Percentiles rank a stretch among this genome's conserved stretches.
Conservation (phyloP, 2,329 filamentous ascomycete species). For the Pestalotiopsis sp. region DNA sequence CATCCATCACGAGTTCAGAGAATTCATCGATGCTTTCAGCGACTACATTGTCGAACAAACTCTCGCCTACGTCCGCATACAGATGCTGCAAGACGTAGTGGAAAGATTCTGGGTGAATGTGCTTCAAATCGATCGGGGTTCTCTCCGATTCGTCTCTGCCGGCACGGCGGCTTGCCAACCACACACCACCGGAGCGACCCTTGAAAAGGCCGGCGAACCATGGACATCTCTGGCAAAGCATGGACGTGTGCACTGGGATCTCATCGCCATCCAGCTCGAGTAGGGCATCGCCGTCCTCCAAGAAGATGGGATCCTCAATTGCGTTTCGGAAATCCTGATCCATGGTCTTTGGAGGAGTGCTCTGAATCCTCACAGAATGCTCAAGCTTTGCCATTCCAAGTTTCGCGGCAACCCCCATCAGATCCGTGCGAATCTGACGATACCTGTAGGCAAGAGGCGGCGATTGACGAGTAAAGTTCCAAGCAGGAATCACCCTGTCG, state of each 20-base stretch:
- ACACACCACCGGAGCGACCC: slow-evolving; percentile 82
- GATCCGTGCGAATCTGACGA: slow-evolving; percentile 77
- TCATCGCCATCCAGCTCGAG: slow-evolving; percentile 78
- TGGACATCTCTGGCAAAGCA: slow-evolving; percentile 83
- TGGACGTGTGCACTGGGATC: slow-evolving; percentile 72
- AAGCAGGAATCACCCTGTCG: slow-evolving; percentile 80
- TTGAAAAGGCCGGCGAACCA: slow-evolving; percentile 92
- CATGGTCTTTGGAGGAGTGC: slow-evolving; percentile 64
- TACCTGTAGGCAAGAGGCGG: slow-evolving; percentile 71
- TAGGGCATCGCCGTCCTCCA: slow-evolving; percentile 77
- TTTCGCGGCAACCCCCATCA: slow-evolving; percentile 82
- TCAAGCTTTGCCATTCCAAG: slow-evolving; percentile 76
- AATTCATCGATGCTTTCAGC: slow-evolving; percentile 78
- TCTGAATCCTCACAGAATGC: slow-evolving; percentile 76
- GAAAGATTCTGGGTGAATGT: slow-evolving; percentile 76
- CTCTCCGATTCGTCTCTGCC: slow-evolving; percentile 35
- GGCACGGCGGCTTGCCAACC: slow-evolving; percentile 74
- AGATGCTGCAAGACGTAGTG: slow-evolving; percentile 77
- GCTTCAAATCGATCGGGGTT: slow-evolving; percentile 74
- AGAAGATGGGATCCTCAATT: slow-evolving; percentile 69
- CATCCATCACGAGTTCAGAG: slow-evolving; percentile 85
- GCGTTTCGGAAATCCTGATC: slow-evolving; percentile 72
- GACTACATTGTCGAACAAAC: slow-evolving; percentile 80
- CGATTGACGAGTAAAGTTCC: slow-evolving; percentile 75
- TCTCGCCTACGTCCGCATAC: slow-evolving; percentile 80